phyloP scores from a whole-genome alignment of 257 asterid species.

The Nicotiana knightiana region DNA sequence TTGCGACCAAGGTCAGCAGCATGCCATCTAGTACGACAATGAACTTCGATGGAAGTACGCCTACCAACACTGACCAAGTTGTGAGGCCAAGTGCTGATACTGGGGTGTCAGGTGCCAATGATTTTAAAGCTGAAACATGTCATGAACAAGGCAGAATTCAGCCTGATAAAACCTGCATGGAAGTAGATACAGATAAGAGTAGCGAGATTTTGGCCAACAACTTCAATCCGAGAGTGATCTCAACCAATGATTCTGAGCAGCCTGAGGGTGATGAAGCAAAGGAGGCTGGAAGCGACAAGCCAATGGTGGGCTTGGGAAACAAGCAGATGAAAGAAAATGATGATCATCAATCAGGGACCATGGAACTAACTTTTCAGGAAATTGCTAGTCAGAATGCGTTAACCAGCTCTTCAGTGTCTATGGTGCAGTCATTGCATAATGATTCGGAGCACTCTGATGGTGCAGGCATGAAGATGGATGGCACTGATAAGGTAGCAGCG shows the following conservation, averaged over 20 bases:
- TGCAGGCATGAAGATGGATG: not conserved
- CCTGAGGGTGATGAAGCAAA: constrained; percentile 27
- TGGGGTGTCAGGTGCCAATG: constrained; percentile 29
- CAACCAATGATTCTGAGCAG: constrained; percentile 30
- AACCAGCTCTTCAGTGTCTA: constrained; percentile 43
- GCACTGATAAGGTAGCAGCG: constrained; percentile 21
- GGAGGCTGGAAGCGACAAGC: constrained; percentile 28
- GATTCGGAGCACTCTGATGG: constrained; percentile 28
- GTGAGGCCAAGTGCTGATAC: constrained; percentile 31
- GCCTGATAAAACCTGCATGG: constrained; percentile 24
- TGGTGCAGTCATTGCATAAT: constrained; percentile 43
- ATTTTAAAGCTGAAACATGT: constrained; percentile 23
- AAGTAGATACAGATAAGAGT: constrained; percentile 25
- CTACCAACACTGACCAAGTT: constrained; percentile 22
- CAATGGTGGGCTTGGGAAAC: constrained; percentile 25
- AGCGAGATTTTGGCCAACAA: constrained; percentile 25
- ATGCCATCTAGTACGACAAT: constrained; percentile 26
- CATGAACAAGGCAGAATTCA: constrained; percentile 24
- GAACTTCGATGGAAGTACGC: constrained; percentile 37
- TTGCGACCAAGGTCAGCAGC: constrained; percentile 21
- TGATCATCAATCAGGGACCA: constrained; percentile 31
- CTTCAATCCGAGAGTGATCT: constrained; percentile 25
- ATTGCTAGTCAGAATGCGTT: constrained; percentile 34
- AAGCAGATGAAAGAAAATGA: constrained; percentile 29
- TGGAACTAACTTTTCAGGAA: constrained; percentile 40